Conservation (phyloP, 257 asterid species). For the Solanum sejunctum region DNA sequence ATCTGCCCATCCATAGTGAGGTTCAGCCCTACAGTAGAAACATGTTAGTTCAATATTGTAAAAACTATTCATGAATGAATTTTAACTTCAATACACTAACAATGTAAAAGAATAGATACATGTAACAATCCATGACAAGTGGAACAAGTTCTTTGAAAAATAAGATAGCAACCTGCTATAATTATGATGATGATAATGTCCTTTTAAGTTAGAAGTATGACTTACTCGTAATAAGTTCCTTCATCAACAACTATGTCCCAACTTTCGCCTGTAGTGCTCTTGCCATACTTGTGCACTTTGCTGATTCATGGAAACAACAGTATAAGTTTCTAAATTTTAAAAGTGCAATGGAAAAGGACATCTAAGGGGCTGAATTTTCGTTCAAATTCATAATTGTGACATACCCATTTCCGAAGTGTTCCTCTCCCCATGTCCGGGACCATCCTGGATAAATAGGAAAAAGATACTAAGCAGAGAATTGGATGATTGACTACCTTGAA, state of each 20-base stretch:
- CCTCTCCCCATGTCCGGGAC: slow-evolving; percentile 99
- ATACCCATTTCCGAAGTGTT: slow-evolving; percentile 97
- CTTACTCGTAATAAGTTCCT: slow-evolving; percentile 93
- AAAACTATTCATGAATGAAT: not conserved
- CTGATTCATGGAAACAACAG: slow-evolving; percentile 28
- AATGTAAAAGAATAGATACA: not conserved
- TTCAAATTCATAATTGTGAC: not conserved
- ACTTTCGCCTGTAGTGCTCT: slow-evolving; percentile 96
- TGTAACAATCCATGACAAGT: not conserved
- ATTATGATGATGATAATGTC: not conserved
- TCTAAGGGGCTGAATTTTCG: not conserved
- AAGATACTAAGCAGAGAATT: not conserved
- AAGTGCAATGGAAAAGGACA: not conserved
- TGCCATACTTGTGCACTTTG: slow-evolving; percentile 96
- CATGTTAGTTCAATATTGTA: not conserved
- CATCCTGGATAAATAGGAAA: slow-evolving; percentile 39
- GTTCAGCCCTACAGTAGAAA: slow-evolving; percentile 63
- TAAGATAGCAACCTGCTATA: not conserved
- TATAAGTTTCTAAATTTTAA: not conserved
- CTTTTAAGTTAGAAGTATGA: not conserved
- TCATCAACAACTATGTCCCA: slow-evolving; percentile 98
- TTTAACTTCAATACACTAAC: not conserved
- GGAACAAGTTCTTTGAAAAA: not conserved
- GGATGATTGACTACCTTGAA: not conserved
- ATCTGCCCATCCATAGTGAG: slow-evolving; percentile 99